Base-by-base conservation (phyloP, 2,329 filamentous ascomycete genomes). In the Camptophora hylomeconis region DNA sequence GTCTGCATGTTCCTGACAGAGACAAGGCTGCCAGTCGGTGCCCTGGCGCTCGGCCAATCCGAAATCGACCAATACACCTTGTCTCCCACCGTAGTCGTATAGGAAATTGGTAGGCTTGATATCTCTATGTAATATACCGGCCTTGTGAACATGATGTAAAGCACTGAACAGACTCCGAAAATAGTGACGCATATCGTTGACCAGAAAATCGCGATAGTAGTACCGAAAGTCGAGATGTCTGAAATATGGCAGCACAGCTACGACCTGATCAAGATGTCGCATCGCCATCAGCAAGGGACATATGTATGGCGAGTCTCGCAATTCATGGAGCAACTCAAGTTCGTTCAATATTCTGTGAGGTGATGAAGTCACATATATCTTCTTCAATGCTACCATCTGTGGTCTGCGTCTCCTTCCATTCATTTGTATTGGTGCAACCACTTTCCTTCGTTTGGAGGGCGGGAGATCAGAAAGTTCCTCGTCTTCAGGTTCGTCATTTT, bases 221-320 rank as follows among this genome's bases (percentile, higher is more conserved):
- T 60, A 49, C 26, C 89, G 74, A 56, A 98, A 98, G 58, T 98
- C 89, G 37, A 80, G 76, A 55, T 98, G 89, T 37, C 81, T 78
- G 52, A 94, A 98, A 60, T 93, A 98, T 1, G 89, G 89, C 14
- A 98, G 67, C 18, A 98, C 77, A 29, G 89, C 87, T 24, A 95
- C 75, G 20, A 98, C 89, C 56, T 98, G 89, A 50, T 98, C 89
- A 34, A 83, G 79, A 44, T 84, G 69, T 32, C 89, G 78, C 51
- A 95, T 95, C n/a, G 89, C 87, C 5, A 89, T 98, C 52, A 98
- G 92, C 12, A 98, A 69, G 18, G 89, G 87, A 45, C 89, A 95
- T 15, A 98, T 86, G 2, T 82, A 83, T 20, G 73, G 68, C 35
- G 80, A 92, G 32, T 79, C 72, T 27, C 80, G 72, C 6, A 98